Evolutionary conservation across 2,329 filamentous ascomycete species (phyloP).

Genomic region (Aspergillus tubingensis): DNA sequence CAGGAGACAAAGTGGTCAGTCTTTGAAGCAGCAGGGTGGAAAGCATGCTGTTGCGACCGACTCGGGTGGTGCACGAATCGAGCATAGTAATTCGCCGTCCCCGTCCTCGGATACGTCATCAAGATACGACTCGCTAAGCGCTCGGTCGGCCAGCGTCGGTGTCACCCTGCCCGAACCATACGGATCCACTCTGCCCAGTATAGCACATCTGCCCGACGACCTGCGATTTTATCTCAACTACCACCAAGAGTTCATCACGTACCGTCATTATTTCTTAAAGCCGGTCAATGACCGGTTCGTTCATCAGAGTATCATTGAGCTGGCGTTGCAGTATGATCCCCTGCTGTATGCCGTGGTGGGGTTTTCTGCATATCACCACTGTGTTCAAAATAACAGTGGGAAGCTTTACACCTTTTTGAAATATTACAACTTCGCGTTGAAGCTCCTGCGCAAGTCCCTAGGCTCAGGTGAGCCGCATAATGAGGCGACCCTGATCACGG

Average conservation of each 20-base stretch:
- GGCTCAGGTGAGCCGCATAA: slow-evolving; percentile 70
- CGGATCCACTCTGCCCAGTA: slow-evolving; percentile 23
- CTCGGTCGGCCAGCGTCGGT: slow-evolving; percentile 35
- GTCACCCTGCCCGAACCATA: slow-evolving; percentile 27
- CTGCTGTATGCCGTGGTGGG: slow-evolving; percentile 83
- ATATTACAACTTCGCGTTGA: slow-evolving; percentile 89
- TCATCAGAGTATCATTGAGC: slow-evolving; percentile 66
- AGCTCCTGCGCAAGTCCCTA: slow-evolving; percentile 70
- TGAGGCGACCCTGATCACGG: slow-evolving; percentile 77
- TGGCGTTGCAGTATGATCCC: slow-evolving; percentile 75
- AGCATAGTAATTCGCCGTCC: slow-evolving; percentile 55
- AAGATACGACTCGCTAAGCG: slow-evolving; percentile 38
- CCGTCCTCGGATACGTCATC: slow-evolving; percentile 54
- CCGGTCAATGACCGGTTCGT: slow-evolving; percentile 73
- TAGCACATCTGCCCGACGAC: slow-evolving; percentile 56
- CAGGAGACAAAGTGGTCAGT: slow-evolving; percentile 35
- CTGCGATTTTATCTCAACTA: slow-evolving; percentile 77
- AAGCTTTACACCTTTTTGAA: slow-evolving; percentile 79
- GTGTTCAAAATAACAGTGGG: slow-evolving; percentile 68
- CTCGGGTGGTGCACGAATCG: slow-evolving; percentile 18
- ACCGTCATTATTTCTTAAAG: slow-evolving; percentile 80
- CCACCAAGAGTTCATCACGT: slow-evolving; percentile 73
- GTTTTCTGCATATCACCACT: slow-evolving; percentile 85
- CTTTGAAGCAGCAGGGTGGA: slow-evolving; percentile 28
- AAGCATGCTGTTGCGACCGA: slow-evolving; percentile 21